Base-by-base conservation (phyloP, 2,329 filamentous ascomycete species). In the Penicillium hesseltinei region DNA sequence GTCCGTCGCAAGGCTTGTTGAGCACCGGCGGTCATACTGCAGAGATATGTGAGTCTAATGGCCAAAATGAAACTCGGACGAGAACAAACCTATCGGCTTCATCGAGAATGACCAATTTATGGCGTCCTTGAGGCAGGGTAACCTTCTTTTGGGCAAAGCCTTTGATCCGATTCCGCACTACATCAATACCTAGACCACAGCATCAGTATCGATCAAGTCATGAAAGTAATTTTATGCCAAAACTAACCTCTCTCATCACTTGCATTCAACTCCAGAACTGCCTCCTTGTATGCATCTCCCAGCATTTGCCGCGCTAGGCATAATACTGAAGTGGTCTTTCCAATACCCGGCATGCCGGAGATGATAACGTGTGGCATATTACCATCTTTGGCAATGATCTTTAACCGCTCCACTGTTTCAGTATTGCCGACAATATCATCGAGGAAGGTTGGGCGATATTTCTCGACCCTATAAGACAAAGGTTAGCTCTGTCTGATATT, bases 341-440 rank as follows among this genome's bases (percentile, higher is more conserved):
- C 94, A 70, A 97, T 99, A 71, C 94, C 94, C 21, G 94, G 94
- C 92, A 96, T 97, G 59, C 94, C 94, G n/a, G 91, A 96, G 70
- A 99, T 97, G 77, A 99, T 97, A 70, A 99, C 86, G 77, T 99
- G 94, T 2, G 94, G 94, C 92, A 99, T 97, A 78, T 99, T 99
- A 67, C 94, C 94, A 78, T 97, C 94, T 76, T 92, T 94, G 46
- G 94, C 92, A 68, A 99, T 97, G 70, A 99, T 97, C 74, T 97
- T 97, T 68, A 99, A 81, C 54, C 94, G 89, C 75, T 97, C 93
- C 68, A 99, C 92, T 1, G 94, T 99, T 75, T 99, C 94, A 21
- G 91, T 96, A 76, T 99, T 99, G 71, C 94, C 94, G 54, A 99
- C 94, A 52, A 99, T 88, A 78, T 99, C 93, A 77, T 97, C 92